Evolutionary conservation across 1,284 basidiomycete species (phyloP).

Genomic region (Leccinum holopus): DNA sequence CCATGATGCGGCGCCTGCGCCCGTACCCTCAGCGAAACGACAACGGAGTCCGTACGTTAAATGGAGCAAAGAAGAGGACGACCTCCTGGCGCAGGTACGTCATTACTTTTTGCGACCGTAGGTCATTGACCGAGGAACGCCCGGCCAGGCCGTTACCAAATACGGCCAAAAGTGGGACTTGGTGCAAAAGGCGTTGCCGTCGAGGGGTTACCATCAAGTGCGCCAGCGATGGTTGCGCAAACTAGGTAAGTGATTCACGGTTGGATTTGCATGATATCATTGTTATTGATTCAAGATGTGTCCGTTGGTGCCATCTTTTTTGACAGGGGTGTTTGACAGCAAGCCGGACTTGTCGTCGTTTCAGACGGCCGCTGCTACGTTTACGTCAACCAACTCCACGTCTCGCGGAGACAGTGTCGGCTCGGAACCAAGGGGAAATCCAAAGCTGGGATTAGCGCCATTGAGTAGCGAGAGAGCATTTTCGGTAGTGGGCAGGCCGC

Average conservation of each 20-base stretch:
- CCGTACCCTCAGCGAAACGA: conserved; percentile 22
- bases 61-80: conserved; percentile 42
- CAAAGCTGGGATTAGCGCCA: conserved; percentile 36
- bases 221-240: conserved; percentile 42
- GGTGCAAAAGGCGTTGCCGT: conserved; percentile 40
- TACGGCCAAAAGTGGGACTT: conserved; percentile 43
- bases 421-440: conserved; percentile 32
- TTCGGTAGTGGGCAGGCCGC: conserved; percentile 20
- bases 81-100: conserved; percentile 38
- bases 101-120: not conserved
- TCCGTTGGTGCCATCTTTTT: conserved; percentile 3
- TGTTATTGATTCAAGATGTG: not conserved
- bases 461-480: conserved; percentile 35
- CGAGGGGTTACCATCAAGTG: conserved; percentile 40
- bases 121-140: not conserved
- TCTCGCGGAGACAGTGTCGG: conserved; percentile 15
- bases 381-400: conserved; percentile 15
- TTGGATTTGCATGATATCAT: not conserved
- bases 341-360: conserved; percentile 37
- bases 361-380: conserved; percentile 28
- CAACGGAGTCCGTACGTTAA: conserved; percentile 41
- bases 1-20: conserved; percentile 12
- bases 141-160: conserved; percentile 37
- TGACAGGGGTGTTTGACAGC: conserved; percentile 37
- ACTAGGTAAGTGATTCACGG: conserved; percentile 26